Base-by-base conservation (phyloP, 2,329 filamentous ascomycete genomes). In the Pseudogymnoascus verrucosus region DNA sequence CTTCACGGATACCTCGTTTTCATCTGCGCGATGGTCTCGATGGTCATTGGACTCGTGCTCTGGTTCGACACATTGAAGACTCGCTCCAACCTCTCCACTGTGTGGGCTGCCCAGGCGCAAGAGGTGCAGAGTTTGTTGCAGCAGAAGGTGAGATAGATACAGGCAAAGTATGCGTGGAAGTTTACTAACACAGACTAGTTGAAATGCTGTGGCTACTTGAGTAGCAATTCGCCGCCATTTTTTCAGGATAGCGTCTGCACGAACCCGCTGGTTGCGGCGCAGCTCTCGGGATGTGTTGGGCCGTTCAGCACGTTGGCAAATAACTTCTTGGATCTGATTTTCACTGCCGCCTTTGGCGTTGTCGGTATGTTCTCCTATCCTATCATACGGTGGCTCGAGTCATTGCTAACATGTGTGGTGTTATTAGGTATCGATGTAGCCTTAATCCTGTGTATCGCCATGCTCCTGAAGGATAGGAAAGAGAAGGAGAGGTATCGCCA, bases 301-400 rank as follows among this genome's bases (percentile, higher is more conserved):
- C 82, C 86, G 1, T 86, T 95, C 69, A 83, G 84, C 23, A 82
- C 78, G 62, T 91, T 88, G 70, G 82, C 87, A 64, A 92, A 91
- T 75, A 77, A 79, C 64, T 89, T 88, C 71, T 78, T 93, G 67
- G 89, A 92, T 75, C 77, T 85, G 63, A 85, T 93, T 72, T 95
- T 93, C 75, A 95, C 90, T 1, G 85, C 85, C 23, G 80, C 89
- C 63, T 95, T 95, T 73, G 90, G 89, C 66, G 86, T 93, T 74
- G 89, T 93, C 66, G 89, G 85, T 78, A 74, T 69, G 76, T 77
- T 42, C n/a, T 19, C 2, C 44, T 12, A 26, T 28, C 5, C 7
- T 40, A 40, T 14, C 19, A 7, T 26, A 47, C 5, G 16, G 16
- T 23, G 11, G 6, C 16, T 19, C 5, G 57, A 26, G 26, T 36